Conservation (phyloP, 352 stramenopile species). For the Halophytophthora polymorphica region DNA sequence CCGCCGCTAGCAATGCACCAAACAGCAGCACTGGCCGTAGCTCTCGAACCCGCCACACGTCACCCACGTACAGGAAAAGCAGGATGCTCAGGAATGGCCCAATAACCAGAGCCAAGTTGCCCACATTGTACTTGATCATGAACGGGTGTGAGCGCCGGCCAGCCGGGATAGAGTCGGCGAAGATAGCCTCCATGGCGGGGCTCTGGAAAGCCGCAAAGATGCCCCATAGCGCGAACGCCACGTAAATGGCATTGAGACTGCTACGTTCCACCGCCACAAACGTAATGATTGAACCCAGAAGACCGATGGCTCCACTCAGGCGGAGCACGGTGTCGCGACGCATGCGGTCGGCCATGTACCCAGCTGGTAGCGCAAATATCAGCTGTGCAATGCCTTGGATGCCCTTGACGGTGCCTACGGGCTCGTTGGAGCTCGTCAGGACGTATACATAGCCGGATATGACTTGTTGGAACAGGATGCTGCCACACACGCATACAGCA, state of each 20-base stretch:
- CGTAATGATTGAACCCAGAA: slow-evolving; percentile 49
- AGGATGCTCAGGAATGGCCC: slow-evolving; percentile 51
- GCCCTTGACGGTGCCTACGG: slow-evolving; percentile 79
- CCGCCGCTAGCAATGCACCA: slow-evolving; percentile 44
- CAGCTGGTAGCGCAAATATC: slow-evolving; percentile 61
- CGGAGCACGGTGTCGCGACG: slow-evolving; percentile 67
- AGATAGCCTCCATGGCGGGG: slow-evolving; percentile 68
- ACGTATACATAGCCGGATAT: slow-evolving; percentile 76
- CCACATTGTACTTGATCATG: slow-evolving; percentile 83
- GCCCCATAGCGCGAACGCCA: slow-evolving; percentile 64
- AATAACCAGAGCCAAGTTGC: slow-evolving; percentile 63
- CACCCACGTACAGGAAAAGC: slow-evolving; percentile 61
- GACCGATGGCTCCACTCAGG: slow-evolving; percentile 53
- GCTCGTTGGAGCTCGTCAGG: slow-evolving; percentile 68
- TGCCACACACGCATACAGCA: slow-evolving; percentile 12
- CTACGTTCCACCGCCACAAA: slow-evolving; percentile 50
- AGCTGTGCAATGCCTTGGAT: slow-evolving; percentile 81
- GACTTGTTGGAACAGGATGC: slow-evolving; percentile 79
- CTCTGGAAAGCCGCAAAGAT: slow-evolving; percentile 67
- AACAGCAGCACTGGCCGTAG: slow-evolving; percentile 60
- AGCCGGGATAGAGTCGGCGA: slow-evolving; percentile 72
- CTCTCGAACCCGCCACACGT: slow-evolving; percentile 54
- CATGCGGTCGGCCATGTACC: slow-evolving; percentile 61
- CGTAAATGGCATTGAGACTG: slow-evolving; percentile 48
- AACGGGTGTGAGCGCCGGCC: slow-evolving; percentile 63